Evolutionary conservation across 2,329 filamentous ascomycete species (phyloP).

Genomic region (Colletotrichum camelliae): DNA sequence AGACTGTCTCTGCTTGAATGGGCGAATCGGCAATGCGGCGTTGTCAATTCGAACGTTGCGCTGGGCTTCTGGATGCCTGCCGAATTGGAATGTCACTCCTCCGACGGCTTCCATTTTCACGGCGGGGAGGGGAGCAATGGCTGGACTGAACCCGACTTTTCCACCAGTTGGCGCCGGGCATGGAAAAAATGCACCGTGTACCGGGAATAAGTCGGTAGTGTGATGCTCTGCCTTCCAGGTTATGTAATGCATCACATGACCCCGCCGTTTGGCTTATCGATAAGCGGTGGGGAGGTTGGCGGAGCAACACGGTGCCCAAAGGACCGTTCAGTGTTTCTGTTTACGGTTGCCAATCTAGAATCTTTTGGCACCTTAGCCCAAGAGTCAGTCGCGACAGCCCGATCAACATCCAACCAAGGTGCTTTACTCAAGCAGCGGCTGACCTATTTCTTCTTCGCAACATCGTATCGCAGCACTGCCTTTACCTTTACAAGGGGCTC

Average conservation of each 20-base stretch:
- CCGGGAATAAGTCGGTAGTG: neutral
- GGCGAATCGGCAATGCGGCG: neutral
- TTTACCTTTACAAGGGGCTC: neutral
- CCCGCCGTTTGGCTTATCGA: neutral
- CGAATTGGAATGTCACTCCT: neutral
- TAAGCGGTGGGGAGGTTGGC: neutral
- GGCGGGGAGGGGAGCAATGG: neutral
- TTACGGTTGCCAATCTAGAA: neutral
- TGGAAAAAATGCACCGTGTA: neutral
- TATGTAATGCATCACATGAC: neutral
- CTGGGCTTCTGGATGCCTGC: neutral
- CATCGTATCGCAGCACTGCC: neutral
- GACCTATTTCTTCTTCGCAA: neutral
- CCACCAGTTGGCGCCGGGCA: neutral
- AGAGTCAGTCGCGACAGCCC: neutral
- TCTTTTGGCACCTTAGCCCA: neutral
- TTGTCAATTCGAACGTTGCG: neutral
- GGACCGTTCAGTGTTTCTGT: neutral
- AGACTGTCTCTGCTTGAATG: neutral
- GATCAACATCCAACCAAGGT: neutral
- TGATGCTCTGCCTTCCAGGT: neutral
- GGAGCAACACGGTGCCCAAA: constrained; percentile 10
- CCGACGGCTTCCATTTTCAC: neutral
- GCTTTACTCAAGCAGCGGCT: neutral
- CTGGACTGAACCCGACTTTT: neutral